phyloP scores from a whole-genome alignment of 2,329 filamentous ascomycete species.

The Xylaria arbuscula region DNA sequence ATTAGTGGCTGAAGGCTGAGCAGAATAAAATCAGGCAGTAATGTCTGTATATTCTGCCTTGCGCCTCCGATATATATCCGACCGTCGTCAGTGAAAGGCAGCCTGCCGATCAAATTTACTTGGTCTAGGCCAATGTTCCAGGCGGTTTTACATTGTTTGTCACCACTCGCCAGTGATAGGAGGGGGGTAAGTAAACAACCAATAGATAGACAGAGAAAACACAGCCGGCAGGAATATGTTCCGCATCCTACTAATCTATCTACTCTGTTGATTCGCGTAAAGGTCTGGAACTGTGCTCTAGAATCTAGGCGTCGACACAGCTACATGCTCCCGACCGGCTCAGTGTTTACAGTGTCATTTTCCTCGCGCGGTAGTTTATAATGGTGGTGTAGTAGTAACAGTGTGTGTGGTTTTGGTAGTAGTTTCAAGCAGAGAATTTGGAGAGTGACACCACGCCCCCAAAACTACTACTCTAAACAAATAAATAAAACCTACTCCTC shows the following conservation, averaged over 20 bases:
- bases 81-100: neutral
- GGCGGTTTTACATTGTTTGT: no score
- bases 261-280: no score
- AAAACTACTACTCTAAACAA: neutral
- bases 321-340: no score
- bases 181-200: no score
- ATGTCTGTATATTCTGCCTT: neutral
- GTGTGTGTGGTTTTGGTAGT: no score
- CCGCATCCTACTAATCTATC: no score
- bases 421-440: neutral
- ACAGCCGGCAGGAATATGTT: no score
- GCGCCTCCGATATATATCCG: slow-evolving; percentile 1
- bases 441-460: neutral
- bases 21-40: neutral
- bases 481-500: neutral
- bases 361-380: neutral
- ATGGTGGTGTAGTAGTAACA: neutral
- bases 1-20: neutral
- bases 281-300: no score
- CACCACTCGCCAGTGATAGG: no score
- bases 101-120: neutral
- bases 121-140: neutral
- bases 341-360: neutral
- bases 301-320: no score
- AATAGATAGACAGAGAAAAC: no score